Evolutionary conservation across 441 rosid species (phyloP), one percentile per base, ranked within the genome.

Genomic region (Raphanus hybrid): DNA sequence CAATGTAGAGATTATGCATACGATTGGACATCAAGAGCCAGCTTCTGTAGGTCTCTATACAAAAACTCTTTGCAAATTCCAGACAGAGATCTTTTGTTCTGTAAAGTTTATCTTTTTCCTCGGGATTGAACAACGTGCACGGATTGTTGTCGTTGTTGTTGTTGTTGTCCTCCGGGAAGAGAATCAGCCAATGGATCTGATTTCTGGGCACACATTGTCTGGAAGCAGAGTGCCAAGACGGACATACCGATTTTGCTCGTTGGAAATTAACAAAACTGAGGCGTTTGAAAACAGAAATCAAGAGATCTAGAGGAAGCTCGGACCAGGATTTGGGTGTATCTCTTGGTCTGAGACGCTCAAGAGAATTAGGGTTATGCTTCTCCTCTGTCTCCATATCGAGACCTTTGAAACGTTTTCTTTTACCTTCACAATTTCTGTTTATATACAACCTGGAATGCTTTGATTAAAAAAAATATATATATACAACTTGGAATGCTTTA

Each of bases 11-110:
- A 63, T 29, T 73, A 50, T 50, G 26, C 5, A 52, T 9, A 16
- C 12, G n/a, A 34, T 34, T 50, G 14, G 3, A 6, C 70, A 73
- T 64, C 1, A 64, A 29, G 63, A 73, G 39, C 70, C 76, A 73
- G 15, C 15, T 64, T 34, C 70, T 10, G 55, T 20, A 15, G 6
- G 68, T 35, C 12, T 18, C 68, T 10, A 35, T 15, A 4, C 68
- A 64, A 15, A 1, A 15, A 9, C 68, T 64, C 50, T 64, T 9
- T 64, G 68, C 68, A 8, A 64, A 37, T 37, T 64, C 52, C 23
- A 32, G 20, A 61, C 11, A 5, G 16, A 32, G 20, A 14, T 62
- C 20, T 32, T 35, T 9, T n/a, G 10, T 62, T 32, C 16, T 62
- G 66, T 62, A 62, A 14, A 32, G 43, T 35, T 29, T 62, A 8